phyloP scores from a whole-genome alignment of 148 eudicot species.

The Chenopodium album region DNA sequence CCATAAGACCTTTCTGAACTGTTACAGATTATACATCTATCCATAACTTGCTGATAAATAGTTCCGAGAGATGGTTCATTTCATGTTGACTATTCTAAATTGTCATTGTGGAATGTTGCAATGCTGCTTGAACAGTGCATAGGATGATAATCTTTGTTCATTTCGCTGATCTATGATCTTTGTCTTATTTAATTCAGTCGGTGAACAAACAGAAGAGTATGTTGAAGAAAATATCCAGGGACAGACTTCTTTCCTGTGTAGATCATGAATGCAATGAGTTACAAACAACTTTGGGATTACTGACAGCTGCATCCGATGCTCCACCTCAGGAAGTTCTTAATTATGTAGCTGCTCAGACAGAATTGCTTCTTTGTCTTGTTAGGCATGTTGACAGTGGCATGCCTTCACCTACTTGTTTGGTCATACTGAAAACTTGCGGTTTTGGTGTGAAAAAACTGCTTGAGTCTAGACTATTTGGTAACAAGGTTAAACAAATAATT shows the following conservation, averaged over 20 bases:
- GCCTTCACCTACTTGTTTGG: conserved; percentile 43
- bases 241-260: conserved; percentile 49
- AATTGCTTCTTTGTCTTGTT: conserved; percentile 62
- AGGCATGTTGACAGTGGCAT: conserved; percentile 35
- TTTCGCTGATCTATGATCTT: neutral
- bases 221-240: conserved; percentile 44
- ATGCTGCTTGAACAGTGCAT: neutral
- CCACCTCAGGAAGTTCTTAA: conserved; percentile 49
- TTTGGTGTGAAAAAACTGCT: conserved; percentile 63
- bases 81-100: neutral
- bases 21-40: neutral
- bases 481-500: conserved; percentile 44
- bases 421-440: conserved; percentile 56
- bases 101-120: neutral
- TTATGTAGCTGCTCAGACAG: conserved; percentile 60
- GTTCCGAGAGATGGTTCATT: neutral
- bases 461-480: conserved; percentile 38
- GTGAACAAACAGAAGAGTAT: conserved; percentile 28
- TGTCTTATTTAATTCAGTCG: conserved; percentile 43
- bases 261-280: conserved; percentile 53
- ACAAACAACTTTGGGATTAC: conserved; percentile 41
- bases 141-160: neutral
- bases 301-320: conserved; percentile 50
- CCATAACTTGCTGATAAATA: neutral
- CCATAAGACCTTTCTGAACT: too few species aligned